Base-by-base conservation (phyloP, 371 early-diverging fungal species). In the Phascolomyces articulosus region DNA sequence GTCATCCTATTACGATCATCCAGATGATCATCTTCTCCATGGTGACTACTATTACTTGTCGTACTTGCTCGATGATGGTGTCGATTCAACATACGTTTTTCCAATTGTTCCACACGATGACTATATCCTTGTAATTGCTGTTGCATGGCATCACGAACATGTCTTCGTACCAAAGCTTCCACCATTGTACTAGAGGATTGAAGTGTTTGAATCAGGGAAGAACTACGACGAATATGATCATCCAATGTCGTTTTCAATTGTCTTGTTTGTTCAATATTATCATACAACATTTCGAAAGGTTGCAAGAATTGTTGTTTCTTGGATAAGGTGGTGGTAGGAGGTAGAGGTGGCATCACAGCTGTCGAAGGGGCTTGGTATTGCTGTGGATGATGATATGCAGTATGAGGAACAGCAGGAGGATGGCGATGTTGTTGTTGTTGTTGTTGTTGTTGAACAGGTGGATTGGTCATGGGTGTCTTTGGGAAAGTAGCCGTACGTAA, bases 191-290 rank as follows among this genome's bases (percentile, higher is more conserved):
- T 87, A 11, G 86, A 83, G 8, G 88, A 78, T 67, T 89, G 90
- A 20, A 93, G 73, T 2, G 90, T 89, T 63, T 91, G 90, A 21
- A 93, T 81, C 53, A 93, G 71, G 15, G 87, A 79, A n/a, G 88
- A 77, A 6, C 91, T 88, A 38, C 85, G 85, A 16, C 92, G 84
- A 51, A 93, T 86, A 69, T 93, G 92, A 40, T 91, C 92, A 63
- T 90, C 88, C 65, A 93, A 74, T 0, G 89, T 86, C 3, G 74
- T 48, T 40, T 87, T 85, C 20, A 93, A 74, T 1, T 70, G 63
- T 9, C 75, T 74, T 8, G 80, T 82, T 26, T 83, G 82, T 60
- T 86, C 86, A 40, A 87, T 73, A 20, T 81, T 80, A 60, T 88
- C 89, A 58, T 83, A 84, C 2, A 87, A 67, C 57, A 74, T 74